These are phyloP conservation scores for Zasmidium cellare DNA, from an alignment of 2,329 filamentous ascomycete species.

Conservation along the genomic window DNA sequence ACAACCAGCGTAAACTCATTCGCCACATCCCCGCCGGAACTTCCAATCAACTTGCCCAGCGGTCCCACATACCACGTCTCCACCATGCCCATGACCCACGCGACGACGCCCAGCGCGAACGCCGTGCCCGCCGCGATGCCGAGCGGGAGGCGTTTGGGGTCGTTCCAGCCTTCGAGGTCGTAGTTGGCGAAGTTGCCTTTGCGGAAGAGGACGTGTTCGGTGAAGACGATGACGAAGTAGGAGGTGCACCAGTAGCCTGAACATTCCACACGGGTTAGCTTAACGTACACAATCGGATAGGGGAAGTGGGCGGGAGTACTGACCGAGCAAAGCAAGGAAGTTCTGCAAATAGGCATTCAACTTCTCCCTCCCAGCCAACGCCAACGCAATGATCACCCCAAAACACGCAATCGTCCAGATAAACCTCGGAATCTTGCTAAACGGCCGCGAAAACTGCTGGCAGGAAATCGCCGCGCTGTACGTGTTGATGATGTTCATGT, in stretches of 20 bases:
- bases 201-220: constrained; percentile 48
- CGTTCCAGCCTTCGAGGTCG: constrained; percentile 48
- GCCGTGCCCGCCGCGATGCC: constrained; percentile 43
- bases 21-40: constrained; percentile 57
- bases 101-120: constrained; percentile 41
- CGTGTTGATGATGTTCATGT: constrained; percentile 42
- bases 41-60: constrained; percentile 57
- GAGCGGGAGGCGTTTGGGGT: constrained; percentile 42
- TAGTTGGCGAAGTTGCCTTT: constrained; percentile 43
- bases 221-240: constrained; percentile 48
- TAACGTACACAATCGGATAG: too few species aligned
- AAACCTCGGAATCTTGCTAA: constrained; percentile 54
- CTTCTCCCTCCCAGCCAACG: constrained; percentile 45
- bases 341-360: constrained; percentile 46
- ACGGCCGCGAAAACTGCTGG: constrained; percentile 49
- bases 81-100: constrained; percentile 58
- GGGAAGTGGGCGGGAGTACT: background rate
- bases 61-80: constrained; percentile 50
- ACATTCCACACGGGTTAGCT: too few species aligned
- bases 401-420: constrained; percentile 49
- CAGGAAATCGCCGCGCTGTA: constrained; percentile 47
- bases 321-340: constrained; percentile 45
- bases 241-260: constrained; percentile 47
- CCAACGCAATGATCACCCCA: constrained; percentile 44
- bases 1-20: constrained; percentile 56